Evolutionary conservation across 257 asterid species (phyloP).

Genomic region (Thymus quinquecostatus): DNA sequence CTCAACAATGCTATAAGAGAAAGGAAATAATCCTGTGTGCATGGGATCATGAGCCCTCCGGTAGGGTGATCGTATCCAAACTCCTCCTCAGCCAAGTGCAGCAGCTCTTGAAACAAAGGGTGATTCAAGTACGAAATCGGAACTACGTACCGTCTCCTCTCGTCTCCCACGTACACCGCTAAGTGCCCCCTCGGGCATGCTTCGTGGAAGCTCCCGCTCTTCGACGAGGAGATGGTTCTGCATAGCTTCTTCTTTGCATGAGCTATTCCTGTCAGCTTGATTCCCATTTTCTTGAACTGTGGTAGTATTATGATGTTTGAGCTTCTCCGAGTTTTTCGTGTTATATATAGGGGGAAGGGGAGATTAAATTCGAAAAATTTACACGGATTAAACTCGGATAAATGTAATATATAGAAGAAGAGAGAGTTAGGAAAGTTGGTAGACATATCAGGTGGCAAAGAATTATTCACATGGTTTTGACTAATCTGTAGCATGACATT

Average conservation of each 20-base stretch:
- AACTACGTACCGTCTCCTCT: slow-evolving; percentile 40
- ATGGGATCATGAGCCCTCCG: slow-evolving; percentile 55
- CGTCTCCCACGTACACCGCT: slow-evolving; percentile 51
- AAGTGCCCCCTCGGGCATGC: slow-evolving; percentile 50
- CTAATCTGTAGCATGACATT: slow-evolving; percentile 57
- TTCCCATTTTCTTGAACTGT: slow-evolving; percentile 52
- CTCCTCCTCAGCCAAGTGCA: slow-evolving; percentile 66
- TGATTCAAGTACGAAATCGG: slow-evolving; percentile 55
- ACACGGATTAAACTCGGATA: background rate
- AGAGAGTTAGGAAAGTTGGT: slow-evolving; percentile 37
- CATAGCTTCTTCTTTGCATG: slow-evolving; percentile 61
- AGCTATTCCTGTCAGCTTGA: slow-evolving; percentile 48
- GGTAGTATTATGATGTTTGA: too few species aligned
- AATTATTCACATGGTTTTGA: slow-evolving; percentile 71
- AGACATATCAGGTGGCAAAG: slow-evolving; percentile 51
- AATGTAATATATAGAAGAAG: background rate
- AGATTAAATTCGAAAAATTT: background rate
- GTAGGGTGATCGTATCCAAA: slow-evolving; percentile 65
- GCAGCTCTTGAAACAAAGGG: slow-evolving; percentile 61
- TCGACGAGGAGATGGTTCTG: slow-evolving; percentile 43
- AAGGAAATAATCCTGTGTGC: slow-evolving; percentile 51
- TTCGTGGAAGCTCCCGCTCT: slow-evolving; percentile 35
- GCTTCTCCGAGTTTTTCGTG: background rate
- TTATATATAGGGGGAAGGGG: slow-evolving; percentile 7
- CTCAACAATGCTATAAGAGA: slow-evolving; percentile 34